Percentiles rank a stretch among this genome's conserved stretches.
Conservation (phyloP, 257 asterid species). For the Solanum chilense region DNA sequence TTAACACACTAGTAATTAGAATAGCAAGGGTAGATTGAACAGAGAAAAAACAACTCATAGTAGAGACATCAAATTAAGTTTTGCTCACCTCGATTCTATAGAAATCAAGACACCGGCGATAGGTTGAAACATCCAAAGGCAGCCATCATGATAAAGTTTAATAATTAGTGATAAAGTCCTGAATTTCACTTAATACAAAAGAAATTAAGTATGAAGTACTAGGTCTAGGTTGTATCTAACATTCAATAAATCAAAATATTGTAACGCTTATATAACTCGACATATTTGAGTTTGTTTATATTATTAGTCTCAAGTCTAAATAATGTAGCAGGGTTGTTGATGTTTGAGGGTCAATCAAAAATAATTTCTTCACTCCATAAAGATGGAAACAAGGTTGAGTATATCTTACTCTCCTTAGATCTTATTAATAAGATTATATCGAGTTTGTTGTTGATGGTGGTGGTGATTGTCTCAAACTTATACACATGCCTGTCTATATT, state of each 20-base stretch:
- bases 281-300: not conserved
- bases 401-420: accelerated
- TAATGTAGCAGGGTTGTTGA: not conserved
- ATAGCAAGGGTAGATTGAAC: not conserved
- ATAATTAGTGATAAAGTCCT: not conserved
- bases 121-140: not conserved
- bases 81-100: not conserved
- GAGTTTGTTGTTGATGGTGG: too few relatives aligned
- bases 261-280: not conserved
- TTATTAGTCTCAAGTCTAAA: not conserved
- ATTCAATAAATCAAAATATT: not conserved
- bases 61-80: not conserved
- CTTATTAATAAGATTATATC: too few relatives aligned
- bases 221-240: not conserved
- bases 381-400: not conserved
- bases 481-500: not conserved
- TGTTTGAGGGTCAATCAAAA: not conserved
- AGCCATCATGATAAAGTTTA: not conserved
- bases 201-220: not conserved
- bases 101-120: not conserved
- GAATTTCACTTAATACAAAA: not conserved
- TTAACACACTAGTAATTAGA: not conserved
- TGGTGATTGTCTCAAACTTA: not conserved
- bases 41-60: not conserved
- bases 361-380: too few relatives aligned